These are phyloP conservation scores for Acanthamoeba culbertsoni DNA, from an alignment of 208 protist species.

Conservation along the genomic window DNA sequence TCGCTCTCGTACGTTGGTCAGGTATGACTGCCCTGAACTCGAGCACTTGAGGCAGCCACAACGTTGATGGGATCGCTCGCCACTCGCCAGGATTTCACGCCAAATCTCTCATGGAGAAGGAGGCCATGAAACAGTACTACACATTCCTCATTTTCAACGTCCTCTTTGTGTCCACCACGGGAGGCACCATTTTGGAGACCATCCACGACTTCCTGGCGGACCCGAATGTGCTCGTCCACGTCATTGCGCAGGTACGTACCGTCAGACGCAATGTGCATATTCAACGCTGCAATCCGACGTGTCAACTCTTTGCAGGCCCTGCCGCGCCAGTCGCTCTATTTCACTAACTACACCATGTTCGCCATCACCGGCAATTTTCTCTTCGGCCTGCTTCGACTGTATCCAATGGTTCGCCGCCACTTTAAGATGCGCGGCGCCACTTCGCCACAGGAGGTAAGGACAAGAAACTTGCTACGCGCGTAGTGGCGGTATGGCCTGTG, in stretches of 20 bases:
- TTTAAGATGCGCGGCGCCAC: neutral
- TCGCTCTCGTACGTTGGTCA: neutral
- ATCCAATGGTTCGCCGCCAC: neutral
- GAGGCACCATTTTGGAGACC: neutral
- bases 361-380: conserved; percentile 12
- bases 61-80: neutral
- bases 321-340: neutral
- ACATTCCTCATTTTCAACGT: conserved; percentile 8
- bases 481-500: neutral
- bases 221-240: neutral
- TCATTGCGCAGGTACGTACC: neutral
- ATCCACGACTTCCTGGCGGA: neutral
- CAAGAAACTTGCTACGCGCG: neutral
- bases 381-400: neutral
- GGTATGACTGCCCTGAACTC: too few relatives aligned
- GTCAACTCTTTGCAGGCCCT: neutral
- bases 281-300: neutral
- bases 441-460: neutral
- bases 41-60: neutral
- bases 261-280: neutral
- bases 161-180: neutral
- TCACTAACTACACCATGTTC: conserved; percentile 25
- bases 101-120: neutral
- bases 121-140: conserved; percentile 3
- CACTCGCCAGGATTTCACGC: neutral